Evolutionary conservation across 441 rosid species (phyloP), one percentile per base, ranked within the genome.

Genomic region (Manihot esculenta): DNA sequence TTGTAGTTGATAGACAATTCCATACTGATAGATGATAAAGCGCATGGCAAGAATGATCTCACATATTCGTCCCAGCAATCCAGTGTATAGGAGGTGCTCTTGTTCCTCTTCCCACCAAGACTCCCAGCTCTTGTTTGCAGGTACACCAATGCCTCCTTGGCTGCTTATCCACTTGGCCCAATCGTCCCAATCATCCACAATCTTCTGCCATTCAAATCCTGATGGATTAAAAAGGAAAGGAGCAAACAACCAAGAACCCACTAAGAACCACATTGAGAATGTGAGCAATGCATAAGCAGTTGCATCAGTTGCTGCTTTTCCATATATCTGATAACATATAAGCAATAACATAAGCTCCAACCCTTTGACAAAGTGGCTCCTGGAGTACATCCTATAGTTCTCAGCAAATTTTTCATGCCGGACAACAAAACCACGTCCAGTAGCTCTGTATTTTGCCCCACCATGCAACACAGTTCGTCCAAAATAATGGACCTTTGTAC

Each of bases 81-180:
- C 97, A 2, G 97, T 84, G 86, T 90, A 75, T 73, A 80, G 88
- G 44, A 94, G 79, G 76, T 92, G 99, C 75, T 92, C 97, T 72
- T 92, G 95, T 70, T 94, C 97, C 76, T 92, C 97, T 7, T 92
- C 95, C 97, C 99, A 94, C 97, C 99, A 94, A 1, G 99, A 94
- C 72, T 94, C 97, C 97, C 97, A 94, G 84, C 99, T 94, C 85
- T 94, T 92, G 79, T 69, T 71, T 72, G 92, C 96, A 2, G 97
- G 94, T 47, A 94, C 96, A 74, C 99, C 97, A 58, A 94, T 90
- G 13, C 99, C 99, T 58, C 98, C 98, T 64, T 85, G 76, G 83
- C 92, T 86, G 82, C 85, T 87, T 61, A 94, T 91, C 98, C 98
- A 94, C 61, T 94, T 94, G 64, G 84, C 13, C 97, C 98, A 94